phyloP scores from a whole-genome alignment of 1,139 yeast species.

The Kodamaea derodonti region DNA sequence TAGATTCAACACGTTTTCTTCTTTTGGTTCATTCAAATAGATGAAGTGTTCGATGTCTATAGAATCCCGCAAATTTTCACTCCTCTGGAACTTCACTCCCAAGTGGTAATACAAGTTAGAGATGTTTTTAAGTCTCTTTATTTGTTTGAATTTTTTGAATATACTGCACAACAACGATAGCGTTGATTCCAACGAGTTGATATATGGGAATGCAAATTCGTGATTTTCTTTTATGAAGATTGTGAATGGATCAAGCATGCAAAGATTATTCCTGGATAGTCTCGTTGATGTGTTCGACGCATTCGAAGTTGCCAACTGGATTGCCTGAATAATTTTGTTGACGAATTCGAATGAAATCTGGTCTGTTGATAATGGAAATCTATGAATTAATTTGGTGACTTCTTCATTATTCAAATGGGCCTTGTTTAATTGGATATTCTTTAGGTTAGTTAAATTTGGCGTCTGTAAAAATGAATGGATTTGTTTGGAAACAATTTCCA shows the following conservation, averaged over 20 bases:
- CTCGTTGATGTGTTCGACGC: conserved; percentile 5
- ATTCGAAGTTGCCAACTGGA: conserved; percentile 2
- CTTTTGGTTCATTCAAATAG: conserved; percentile 8
- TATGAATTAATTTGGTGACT: conserved; percentile 4
- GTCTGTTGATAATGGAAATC: conserved; percentile 4
- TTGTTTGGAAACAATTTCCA: background rate
- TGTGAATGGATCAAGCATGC: conserved; percentile 21
- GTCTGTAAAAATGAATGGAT: background rate
- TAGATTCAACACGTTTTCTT: conserved; percentile 11
- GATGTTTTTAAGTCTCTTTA: conserved; percentile 27
- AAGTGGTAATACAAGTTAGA: conserved; percentile 19
- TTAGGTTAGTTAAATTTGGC: background rate
- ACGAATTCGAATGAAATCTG: conserved; percentile 7
- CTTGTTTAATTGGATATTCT: background rate
- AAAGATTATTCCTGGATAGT: conserved; percentile 17
- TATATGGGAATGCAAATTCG: conserved; percentile 1
- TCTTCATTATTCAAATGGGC: conserved; percentile 3
- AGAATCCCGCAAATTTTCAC: conserved; percentile 13
- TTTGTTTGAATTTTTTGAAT: conserved; percentile 18
- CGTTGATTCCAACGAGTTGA: conserved; percentile 3
- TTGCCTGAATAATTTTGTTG: conserved; percentile 2
- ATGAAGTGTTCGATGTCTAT: conserved; percentile 21
- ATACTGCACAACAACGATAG: conserved; percentile 11
- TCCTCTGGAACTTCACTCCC: conserved; percentile 8
- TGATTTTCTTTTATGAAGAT: conserved; percentile 12